Percentiles rank a stretch among this genome's conserved stretches.
Conservation (phyloP, 2,329 filamentous ascomycete genomes). For the Cordyceps javanica region DNA sequence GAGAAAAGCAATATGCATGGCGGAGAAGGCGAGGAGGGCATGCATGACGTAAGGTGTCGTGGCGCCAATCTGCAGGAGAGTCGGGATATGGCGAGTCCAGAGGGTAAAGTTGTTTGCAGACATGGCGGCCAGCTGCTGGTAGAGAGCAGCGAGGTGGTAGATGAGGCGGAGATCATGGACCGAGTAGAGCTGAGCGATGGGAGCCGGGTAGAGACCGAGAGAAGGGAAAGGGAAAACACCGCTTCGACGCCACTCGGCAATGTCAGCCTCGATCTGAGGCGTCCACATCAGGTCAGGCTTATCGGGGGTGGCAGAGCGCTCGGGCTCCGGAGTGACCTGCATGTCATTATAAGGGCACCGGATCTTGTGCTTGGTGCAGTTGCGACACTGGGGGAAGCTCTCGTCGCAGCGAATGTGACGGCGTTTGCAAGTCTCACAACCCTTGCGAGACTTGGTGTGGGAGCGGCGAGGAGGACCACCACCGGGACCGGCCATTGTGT, state of each 20-base stretch:
- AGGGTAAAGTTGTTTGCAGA: conserved; percentile 79
- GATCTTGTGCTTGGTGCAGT: conserved; percentile 98
- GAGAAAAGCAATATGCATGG: conserved; percentile 85
- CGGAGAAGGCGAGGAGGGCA: conserved; percentile 86
- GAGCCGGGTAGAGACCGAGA: conserved; percentile 68
- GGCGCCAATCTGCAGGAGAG: conserved; percentile 68
- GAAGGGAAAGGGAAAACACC: conserved; percentile 81
- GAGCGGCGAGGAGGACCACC: conserved; percentile 86
- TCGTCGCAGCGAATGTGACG: conserved; percentile 98
- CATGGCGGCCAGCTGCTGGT: conserved; percentile 70
- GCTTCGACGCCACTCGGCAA: conserved; percentile 77
- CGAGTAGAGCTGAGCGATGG: conserved; percentile 65
- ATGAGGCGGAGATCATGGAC: conserved; percentile 80
- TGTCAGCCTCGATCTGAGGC: conserved; percentile 72
- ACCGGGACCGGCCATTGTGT: conserved; percentile 82
- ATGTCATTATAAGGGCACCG: conserved; percentile 96
- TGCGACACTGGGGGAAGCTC: conserved; percentile 95
- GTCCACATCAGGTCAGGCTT: conserved; percentile 76
- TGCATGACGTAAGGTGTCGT: conserved; percentile 89
- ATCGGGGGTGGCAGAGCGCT: conserved; percentile 54
- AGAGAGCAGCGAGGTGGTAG: conserved; percentile 82
- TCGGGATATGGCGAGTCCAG: conserved; percentile 89
- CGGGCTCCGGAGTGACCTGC: conserved; percentile 56
- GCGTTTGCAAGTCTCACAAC: conserved; percentile 96
- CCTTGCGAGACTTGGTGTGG: conserved; percentile 98